A percentile compares a stretch with the other conserved stretches of the same genome.
Conservation (phyloP, 441 rosid genomes). For the Erysimum cheiri region DNA sequence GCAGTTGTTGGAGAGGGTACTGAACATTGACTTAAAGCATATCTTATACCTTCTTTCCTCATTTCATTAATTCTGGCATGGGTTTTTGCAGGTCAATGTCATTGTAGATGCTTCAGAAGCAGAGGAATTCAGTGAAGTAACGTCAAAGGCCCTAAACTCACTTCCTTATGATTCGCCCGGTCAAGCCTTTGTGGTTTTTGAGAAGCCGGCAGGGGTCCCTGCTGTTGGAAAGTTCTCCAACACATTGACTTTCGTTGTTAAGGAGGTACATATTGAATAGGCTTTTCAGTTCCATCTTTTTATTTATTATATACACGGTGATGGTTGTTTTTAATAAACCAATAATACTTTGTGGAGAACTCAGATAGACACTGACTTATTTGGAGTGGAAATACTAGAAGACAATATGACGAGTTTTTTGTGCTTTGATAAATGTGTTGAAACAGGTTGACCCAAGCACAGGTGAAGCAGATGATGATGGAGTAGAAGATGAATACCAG, state of each 20-base stretch:
- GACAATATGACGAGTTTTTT: background rate
- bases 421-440: conserved; percentile 3
- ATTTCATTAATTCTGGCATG: conserved; percentile 32
- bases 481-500: conserved; percentile 98
- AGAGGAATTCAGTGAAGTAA: conserved; percentile 72
- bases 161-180: conserved; percentile 96
- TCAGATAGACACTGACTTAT: background rate
- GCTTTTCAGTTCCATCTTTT: conserved; percentile 20
- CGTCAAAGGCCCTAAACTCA: conserved; percentile 72
- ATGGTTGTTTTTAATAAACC: background rate
- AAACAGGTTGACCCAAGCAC: conserved; percentile 89
- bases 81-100: conserved; percentile 72
- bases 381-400: conserved; percentile 4
- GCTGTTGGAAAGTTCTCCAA: conserved; percentile 91
- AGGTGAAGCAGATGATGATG: conserved; percentile 94
- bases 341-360: background rate
- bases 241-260: conserved; percentile 81
- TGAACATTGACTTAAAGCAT: conserved; percentile 27
- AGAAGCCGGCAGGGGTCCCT: conserved; percentile 83
- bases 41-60: conserved; percentile 18
- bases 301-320: background rate
- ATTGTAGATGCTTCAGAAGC: conserved; percentile 93
- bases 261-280: conserved; percentile 63
- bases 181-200: conserved; percentile 86
- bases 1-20: conserved; percentile 93